Conservation (phyloP, 225 moss, liverwort and hornwort species). For the Sphagnum tenellum region DNA sequence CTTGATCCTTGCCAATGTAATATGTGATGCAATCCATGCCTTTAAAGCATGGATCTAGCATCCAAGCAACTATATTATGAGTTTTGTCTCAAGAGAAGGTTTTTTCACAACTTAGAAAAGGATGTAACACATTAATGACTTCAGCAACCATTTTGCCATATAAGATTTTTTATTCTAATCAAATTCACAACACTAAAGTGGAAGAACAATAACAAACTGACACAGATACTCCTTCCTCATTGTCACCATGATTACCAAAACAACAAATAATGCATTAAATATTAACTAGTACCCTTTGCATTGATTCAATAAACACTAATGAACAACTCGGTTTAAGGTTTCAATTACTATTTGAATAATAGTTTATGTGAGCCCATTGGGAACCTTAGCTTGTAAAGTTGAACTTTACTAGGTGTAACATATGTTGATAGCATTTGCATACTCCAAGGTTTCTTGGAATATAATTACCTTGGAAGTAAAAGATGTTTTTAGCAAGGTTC, state of each 20-base stretch:
- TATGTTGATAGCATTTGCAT: neutral
- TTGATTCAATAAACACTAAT: neutral
- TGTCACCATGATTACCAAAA: neutral
- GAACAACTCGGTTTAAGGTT: neutral
- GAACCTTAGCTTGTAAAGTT: neutral
- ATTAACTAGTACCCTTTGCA: neutral
- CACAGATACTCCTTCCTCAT: too few species aligned
- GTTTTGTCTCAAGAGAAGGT: too few species aligned
- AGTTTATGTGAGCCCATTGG: neutral
- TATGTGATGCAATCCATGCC: too few species aligned
- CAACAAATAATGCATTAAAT: neutral
- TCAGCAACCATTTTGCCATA: too few species aligned
- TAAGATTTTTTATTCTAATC: too few species aligned
- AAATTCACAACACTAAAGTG: too few species aligned
- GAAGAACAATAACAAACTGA: too few species aligned
- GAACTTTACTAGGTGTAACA: neutral
- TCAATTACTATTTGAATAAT: neutral
- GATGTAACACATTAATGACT: too few species aligned
- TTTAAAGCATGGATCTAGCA: too few species aligned
- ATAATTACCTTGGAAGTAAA: neutral
- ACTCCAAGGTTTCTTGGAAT: neutral
- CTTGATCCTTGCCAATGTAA: too few species aligned
- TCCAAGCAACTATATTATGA: too few species aligned
- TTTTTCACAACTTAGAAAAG: too few species aligned
- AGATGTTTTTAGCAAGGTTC: neutral